A percentile compares a stretch with the other conserved stretches of the same genome.
Evolutionary conservation across 1,284 basidiomycete species (phyloP).

Genomic region (Puccinia coronata): DNA sequence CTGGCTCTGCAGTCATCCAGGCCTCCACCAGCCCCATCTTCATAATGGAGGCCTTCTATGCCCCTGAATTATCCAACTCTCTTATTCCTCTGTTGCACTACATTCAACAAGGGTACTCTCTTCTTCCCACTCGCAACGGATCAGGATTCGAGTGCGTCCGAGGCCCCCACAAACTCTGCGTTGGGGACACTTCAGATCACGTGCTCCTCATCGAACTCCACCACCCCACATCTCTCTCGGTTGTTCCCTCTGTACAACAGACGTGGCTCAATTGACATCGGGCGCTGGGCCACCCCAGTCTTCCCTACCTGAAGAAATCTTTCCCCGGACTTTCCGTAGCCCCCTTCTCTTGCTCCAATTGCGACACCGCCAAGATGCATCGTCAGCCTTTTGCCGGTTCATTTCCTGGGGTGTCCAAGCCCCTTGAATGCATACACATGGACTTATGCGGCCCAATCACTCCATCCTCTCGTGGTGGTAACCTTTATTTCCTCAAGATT

Average conservation of each 20-base stretch:
- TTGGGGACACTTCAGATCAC: background rate
- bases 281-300: background rate
- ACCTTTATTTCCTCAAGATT: no score
- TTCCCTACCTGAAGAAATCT: no score
- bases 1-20: background rate
- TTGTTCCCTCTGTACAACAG: background rate
- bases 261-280: background rate
- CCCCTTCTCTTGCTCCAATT: no score
- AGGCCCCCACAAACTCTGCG: background rate
- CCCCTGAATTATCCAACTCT: no score
- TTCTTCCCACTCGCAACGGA: background rate
- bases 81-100: no score
- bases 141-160: background rate
- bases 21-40: background rate
- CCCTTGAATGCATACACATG: constrained; percentile 33
- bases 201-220: background rate
- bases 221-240: background rate
- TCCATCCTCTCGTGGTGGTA: no score
- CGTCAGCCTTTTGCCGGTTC: no score
- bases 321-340: background rate
- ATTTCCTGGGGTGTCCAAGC: no score
- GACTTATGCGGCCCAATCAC: no score
- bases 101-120: background rate
- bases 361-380: no score
- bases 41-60: no score